Conservation (phyloP, 306 rosid genomes). For the Quercus bicolor region DNA sequence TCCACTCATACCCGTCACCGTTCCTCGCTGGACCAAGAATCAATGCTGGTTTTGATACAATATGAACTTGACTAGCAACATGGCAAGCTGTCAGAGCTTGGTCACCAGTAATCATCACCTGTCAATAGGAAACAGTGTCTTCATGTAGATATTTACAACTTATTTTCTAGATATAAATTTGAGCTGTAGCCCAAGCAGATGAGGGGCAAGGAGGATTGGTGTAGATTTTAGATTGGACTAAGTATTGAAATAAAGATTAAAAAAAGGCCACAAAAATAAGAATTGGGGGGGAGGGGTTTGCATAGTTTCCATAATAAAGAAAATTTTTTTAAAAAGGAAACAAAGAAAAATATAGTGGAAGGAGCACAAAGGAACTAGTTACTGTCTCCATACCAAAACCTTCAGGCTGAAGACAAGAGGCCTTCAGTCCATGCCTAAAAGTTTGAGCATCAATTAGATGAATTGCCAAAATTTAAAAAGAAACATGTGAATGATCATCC, state of each 20-base stretch:
- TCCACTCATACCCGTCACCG: conserved; percentile 70
- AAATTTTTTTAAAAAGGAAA: too few species aligned
- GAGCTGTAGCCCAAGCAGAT: not conserved
- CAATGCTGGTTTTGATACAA: conserved; percentile 78
- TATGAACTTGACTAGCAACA: conserved; percentile 96
- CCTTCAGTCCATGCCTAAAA: not conserved
- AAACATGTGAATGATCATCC: not conserved
- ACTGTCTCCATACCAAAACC: not conserved
- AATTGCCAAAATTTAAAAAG: not conserved
- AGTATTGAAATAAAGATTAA: not conserved
- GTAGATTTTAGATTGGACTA: not conserved
- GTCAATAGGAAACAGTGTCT: not conserved
- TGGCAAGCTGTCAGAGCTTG: conserved; percentile 99
- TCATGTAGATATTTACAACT: not conserved
- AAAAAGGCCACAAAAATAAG: not conserved
- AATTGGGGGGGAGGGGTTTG: not conserved
- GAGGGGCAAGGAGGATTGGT: not conserved
- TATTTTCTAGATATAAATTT: not conserved
- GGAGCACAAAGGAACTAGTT: not conserved
- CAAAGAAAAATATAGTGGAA: not conserved
- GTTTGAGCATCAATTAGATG: not conserved
- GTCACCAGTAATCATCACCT: conserved; percentile 99
- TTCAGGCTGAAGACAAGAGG: not conserved
- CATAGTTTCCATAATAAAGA: too few species aligned
- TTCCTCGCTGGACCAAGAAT: conserved; percentile 61